Conservation (phyloP, 1,284 basidiomycete species). For the Cryptococcus floricola region DNA sequence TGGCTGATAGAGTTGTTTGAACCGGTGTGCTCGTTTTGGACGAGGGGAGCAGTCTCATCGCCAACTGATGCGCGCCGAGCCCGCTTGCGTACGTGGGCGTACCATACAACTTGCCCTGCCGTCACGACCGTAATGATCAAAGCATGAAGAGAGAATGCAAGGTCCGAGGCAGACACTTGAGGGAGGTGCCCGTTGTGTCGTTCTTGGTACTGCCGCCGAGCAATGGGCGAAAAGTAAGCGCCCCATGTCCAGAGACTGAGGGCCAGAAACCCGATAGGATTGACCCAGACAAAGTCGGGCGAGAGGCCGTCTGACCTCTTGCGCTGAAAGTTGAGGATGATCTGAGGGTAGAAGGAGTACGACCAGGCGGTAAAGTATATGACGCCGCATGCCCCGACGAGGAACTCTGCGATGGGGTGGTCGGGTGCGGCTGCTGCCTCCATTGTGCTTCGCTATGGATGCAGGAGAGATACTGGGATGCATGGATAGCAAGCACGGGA, state of each 20-base stretch:
- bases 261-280: constrained; percentile 50
- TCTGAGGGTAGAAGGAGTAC: constrained; percentile 51
- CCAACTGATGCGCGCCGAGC: neutral
- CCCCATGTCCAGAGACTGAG: constrained; percentile 47
- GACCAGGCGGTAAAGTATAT: constrained; percentile 49
- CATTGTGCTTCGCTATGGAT: neutral
- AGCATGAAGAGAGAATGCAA: constrained; percentile 50
- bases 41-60: neutral
- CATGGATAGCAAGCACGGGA: neutral
- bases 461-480: neutral
- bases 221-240: constrained; percentile 39
- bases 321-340: constrained; percentile 48
- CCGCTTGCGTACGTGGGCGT: constrained; percentile 10
- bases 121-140: constrained; percentile 32
- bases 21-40: neutral
- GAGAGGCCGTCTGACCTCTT: constrained; percentile 50
- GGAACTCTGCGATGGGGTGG: constrained; percentile 13
- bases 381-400: constrained; percentile 32
- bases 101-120: constrained; percentile 32
- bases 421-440: neutral
- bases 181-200: constrained; percentile 49
- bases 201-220: constrained; percentile 45
- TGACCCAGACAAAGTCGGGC: constrained; percentile 50
- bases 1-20: neutral
- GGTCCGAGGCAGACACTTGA: constrained; percentile 47